Evolutionary conservation across 495 filamentous ascomycete genomes (phyloP).

Genomic region (Chaetomidium leptoderma): DNA sequence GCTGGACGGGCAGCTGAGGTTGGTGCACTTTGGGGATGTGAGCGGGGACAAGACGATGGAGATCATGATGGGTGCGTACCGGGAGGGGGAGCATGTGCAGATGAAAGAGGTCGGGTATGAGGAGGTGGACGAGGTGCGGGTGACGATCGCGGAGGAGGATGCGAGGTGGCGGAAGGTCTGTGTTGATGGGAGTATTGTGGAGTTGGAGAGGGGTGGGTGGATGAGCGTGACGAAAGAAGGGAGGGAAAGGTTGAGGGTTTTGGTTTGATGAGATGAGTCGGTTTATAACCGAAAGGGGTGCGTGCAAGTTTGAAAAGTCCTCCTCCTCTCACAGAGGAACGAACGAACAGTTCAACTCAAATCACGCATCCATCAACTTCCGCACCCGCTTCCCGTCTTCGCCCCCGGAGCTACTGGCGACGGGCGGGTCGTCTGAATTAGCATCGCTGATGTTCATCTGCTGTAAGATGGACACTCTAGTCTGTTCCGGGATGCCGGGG

Average conservation of each 20-base stretch:
- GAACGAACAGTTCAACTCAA: neutral
- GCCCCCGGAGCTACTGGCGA: conserved; percentile 1
- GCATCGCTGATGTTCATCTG: conserved; percentile 53
- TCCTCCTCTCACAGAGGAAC: too few relatives aligned
- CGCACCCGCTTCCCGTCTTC: conserved; percentile 45
- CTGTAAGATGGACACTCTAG: conserved; percentile 65
- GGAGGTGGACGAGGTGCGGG: conserved; percentile 55
- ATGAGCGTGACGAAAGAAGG: conserved; percentile 52
- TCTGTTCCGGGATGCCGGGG: conserved; percentile 67
- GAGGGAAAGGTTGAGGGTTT: conserved; percentile 30
- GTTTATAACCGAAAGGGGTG: too few relatives aligned
- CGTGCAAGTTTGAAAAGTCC: too few relatives aligned
- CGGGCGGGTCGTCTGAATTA: conserved; percentile 25
- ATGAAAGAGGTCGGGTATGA: conserved; percentile 61
- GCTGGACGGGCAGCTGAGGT: conserved; percentile 59
- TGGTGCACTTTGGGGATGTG: conserved; percentile 70
- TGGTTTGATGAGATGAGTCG: conserved; percentile 30
- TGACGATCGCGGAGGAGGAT: conserved; percentile 62
- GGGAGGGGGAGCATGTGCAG: conserved; percentile 61
- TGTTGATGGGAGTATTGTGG: conserved; percentile 81
- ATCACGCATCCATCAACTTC: conserved; percentile 38
- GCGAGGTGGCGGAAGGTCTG: conserved; percentile 77
- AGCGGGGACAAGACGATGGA: conserved; percentile 61
- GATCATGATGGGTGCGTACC: conserved; percentile 72
- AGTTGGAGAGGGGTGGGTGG: conserved; percentile 64